Percentiles rank a stretch among this genome's conserved stretches.
Conservation (phyloP, 495 filamentous ascomycete species). For the Penicillium tannophilum region DNA sequence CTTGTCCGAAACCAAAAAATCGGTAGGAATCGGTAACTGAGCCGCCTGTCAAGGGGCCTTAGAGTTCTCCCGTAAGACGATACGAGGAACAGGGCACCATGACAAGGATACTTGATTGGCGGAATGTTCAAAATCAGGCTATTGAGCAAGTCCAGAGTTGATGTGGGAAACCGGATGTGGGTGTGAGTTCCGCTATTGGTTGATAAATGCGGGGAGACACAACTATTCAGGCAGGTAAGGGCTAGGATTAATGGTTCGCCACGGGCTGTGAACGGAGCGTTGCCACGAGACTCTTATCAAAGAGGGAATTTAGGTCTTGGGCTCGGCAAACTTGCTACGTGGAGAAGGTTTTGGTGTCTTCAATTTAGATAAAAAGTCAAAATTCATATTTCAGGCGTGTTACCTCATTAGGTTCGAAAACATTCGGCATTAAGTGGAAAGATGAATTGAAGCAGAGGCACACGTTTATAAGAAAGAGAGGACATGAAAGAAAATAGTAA, state of each 20-base stretch:
- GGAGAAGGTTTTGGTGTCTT: background rate
- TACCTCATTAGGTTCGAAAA: conserved; percentile 8
- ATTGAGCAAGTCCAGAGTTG: background rate
- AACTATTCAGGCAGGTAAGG: background rate
- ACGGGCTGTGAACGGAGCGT: background rate
- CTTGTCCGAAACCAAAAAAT: background rate
- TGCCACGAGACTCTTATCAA: background rate
- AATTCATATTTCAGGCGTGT: conserved; percentile 9
- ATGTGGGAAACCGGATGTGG: conserved; percentile 1
- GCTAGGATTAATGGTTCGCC: background rate
- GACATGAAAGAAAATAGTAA: conserved; percentile 4
- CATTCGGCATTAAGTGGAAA: conserved; percentile 17
- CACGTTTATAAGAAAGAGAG: conserved; percentile 13
- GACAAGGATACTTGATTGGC: background rate
- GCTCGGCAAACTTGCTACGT: background rate
- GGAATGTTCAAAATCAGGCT: background rate
- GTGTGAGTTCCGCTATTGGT: background rate
- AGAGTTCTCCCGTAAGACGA: background rate
- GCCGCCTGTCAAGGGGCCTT: background rate
- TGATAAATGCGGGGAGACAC: background rate
- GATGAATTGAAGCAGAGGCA: conserved; percentile 11
- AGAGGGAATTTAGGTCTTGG: background rate
- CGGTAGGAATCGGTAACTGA: background rate
- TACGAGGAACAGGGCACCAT: background rate
- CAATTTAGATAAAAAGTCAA: background rate